Evolutionary conservation across 257 asterid genomes (phyloP).

Genomic region (Lithospermum erythrorhizon): DNA sequence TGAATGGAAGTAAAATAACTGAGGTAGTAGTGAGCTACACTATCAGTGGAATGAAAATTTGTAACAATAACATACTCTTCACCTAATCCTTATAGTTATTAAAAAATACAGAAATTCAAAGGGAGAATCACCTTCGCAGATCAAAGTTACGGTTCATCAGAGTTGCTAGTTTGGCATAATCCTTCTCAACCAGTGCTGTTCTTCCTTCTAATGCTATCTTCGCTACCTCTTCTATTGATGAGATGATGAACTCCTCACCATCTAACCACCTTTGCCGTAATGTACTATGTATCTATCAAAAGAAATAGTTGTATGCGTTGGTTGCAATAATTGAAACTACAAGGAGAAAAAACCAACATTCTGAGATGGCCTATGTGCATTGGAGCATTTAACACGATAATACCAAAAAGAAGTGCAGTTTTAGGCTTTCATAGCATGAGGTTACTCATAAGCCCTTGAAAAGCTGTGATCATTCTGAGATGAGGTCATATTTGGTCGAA

Average conservation of each 20-base stretch:
- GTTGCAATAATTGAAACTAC: no score
- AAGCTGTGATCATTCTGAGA: background rate
- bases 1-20: background rate
- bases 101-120: background rate
- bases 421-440: background rate
- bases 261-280: constrained; percentile 79
- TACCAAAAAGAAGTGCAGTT: background rate
- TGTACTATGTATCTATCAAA: constrained; percentile 66
- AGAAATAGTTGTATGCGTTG: no score
- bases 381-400: background rate
- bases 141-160: constrained; percentile 92
- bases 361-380: background rate
- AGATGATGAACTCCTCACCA: constrained; percentile 74
- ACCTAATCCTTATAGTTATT: background rate
- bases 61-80: background rate
- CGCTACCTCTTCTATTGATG: constrained; percentile 80
- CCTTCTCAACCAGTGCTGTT: constrained; percentile 54
- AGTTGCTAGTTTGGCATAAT: constrained; percentile 42
- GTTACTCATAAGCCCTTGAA: no score
- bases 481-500: background rate
- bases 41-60: background rate
- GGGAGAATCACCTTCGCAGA: constrained; percentile 47
- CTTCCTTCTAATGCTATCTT: constrained; percentile 63
- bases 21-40: background rate
- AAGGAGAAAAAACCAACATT: background rate